Conservation (phyloP, 129 eudicot genomes). For the Chrysanthemum seticuspe region DNA sequence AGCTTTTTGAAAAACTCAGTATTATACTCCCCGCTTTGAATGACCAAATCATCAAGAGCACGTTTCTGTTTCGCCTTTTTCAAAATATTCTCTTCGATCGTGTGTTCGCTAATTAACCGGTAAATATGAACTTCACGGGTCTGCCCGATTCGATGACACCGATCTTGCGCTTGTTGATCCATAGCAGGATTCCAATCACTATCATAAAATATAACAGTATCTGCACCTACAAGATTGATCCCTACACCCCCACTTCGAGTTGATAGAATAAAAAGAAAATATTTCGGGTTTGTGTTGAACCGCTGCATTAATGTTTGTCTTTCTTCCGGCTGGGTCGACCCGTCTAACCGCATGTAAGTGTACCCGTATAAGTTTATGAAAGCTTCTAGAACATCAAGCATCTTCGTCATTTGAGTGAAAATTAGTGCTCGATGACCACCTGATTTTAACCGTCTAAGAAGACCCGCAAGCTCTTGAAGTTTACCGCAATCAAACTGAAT, state of each 20-base stretch:
- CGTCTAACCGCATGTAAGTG: constrained; percentile 97
- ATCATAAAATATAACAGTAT: constrained; percentile 94
- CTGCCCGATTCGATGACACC: constrained; percentile 97
- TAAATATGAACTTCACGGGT: constrained; percentile 97
- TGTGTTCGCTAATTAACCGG: constrained; percentile 88
- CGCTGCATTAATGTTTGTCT: constrained; percentile 97
- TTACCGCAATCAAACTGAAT: constrained; percentile 98
- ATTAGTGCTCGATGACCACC: constrained; percentile 96
- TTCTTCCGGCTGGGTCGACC: constrained; percentile 94
- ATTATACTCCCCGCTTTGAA: constrained; percentile 95
- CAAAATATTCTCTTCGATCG: constrained; percentile 93
- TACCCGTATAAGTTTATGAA: constrained; percentile 91
- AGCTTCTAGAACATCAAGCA: constrained; percentile 98
- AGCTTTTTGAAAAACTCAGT: constrained; percentile 94
- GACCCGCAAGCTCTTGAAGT: constrained; percentile 87
- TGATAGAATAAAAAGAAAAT: constrained; percentile 87
- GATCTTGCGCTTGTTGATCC: constrained; percentile 99
- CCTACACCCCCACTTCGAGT: constrained; percentile 99
- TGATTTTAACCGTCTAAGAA: constrained; percentile 78
- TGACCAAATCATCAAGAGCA: constrained; percentile 90
- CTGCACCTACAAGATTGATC: constrained; percentile 97
- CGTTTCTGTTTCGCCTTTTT: constrained; percentile 98
- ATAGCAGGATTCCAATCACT: constrained; percentile 99
- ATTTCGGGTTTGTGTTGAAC: constrained; percentile 89
- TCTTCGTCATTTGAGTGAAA: constrained; percentile 97